Evolutionary conservation across 2,329 filamentous ascomycete genomes (phyloP), one percentile per base, ranked within the genome.

Genomic region (Knoxdaviesia capensis): DNA sequence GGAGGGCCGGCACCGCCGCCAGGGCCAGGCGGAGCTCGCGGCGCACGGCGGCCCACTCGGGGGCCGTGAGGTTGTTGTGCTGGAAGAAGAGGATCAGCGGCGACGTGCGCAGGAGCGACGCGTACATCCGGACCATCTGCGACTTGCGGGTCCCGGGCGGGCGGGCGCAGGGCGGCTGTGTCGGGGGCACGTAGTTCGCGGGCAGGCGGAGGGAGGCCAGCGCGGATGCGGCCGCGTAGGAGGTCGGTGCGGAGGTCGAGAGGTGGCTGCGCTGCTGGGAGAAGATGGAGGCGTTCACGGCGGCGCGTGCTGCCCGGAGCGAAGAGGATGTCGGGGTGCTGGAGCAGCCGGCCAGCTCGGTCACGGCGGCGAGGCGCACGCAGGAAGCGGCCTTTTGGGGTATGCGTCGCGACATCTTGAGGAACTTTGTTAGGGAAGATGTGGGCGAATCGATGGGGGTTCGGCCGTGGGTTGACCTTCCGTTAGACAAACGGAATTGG

Each of bases 121-220:
- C 84, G 62, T 94, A 94, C 52, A 81, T 76, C 44, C 87, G 77
- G 45, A 77, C 68, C 45, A 96, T 69, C 61, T 98, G 90, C 10
- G 86, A 80, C 63, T 96, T 94, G 57, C 88, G 80, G 53, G 80
- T 80, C 56, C 93, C 81, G 39, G 87, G 74, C 20, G 78, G 80
- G 56, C 88, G 83, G 56, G 92, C 80, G 43, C 83, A 93, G 4
- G 84, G 85, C 3, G 87, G 88, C 59, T 94, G 86, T 1, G 76
- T 80, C 0, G 76, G 73, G 62, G 70, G 78, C 2, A 65, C 58
- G 48, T 68, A 66, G 49, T 69, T 60, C 44, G 61, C 56, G 1
- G 66, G 65, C 30, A 66, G 52, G 33, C 50, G 55, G 20, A 63
- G 36, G 7, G 45, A 42, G 7, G 38, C 37, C n/a, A 41, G 39